Conservation (phyloP, 176 grass and related monocot genomes). For the Dactylis glomerata region DNA sequence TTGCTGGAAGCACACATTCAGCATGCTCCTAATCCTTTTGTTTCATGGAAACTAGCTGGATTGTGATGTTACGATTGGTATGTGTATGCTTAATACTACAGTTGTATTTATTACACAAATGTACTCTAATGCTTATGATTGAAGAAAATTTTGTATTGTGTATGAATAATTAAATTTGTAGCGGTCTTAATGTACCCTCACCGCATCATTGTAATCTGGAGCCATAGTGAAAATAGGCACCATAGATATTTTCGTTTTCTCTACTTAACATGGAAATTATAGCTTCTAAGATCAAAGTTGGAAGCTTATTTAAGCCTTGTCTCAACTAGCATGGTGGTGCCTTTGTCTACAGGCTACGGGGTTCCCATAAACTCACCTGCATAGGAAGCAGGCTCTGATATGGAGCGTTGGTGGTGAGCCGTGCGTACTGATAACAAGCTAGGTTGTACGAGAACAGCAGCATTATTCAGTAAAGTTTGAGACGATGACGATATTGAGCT, state of each 20-base stretch:
- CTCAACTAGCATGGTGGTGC: background rate
- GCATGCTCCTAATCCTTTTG: background rate
- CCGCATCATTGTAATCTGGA: background rate
- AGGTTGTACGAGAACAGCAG: background rate
- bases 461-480: background rate
- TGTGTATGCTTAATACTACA: background rate
- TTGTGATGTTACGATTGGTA: too few species aligned
- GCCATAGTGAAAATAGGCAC: background rate
- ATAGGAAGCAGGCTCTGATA: background rate
- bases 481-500: background rate
- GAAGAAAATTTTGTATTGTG: background rate
- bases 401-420: background rate
- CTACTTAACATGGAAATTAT: background rate
- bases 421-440: background rate
- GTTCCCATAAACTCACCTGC: background rate
- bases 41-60: background rate
- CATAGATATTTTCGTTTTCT: background rate
- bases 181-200: background rate
- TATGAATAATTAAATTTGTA: background rate
- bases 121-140: background rate
- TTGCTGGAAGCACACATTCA: background rate
- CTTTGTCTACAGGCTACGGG: background rate
- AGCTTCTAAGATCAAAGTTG: background rate
- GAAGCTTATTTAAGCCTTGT: background rate
- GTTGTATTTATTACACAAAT: background rate